phyloP scores from a whole-genome alignment of 2,329 filamentous ascomycete genomes.

The Penicillium sp. region DNA sequence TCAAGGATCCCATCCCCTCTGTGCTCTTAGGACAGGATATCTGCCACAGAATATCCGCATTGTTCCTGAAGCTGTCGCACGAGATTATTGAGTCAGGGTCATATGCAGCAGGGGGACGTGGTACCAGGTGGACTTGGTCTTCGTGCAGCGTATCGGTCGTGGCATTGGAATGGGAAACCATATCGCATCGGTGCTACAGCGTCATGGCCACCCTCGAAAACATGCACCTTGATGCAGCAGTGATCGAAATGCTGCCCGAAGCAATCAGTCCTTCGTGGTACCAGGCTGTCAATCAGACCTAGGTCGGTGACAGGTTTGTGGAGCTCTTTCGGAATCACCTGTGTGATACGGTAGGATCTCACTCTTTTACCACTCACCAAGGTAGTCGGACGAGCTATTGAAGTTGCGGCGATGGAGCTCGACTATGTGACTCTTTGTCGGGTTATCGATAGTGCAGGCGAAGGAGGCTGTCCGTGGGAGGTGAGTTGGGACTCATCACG shows the following conservation, averaged over 20 bases:
- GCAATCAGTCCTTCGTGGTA: background rate
- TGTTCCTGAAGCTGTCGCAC: background rate
- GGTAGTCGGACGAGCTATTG: constrained; percentile 51
- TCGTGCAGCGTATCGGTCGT: background rate
- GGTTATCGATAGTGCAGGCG: constrained; percentile 21
- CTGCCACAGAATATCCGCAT: background rate
- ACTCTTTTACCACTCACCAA: constrained; percentile 60
- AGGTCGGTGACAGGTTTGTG: background rate
- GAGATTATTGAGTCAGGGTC: background rate
- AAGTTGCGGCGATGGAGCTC: constrained; percentile 41
- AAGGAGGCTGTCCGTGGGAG: constrained; percentile 19
- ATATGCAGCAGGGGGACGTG: background rate
- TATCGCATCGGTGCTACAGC: background rate
- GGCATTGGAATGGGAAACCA: background rate
- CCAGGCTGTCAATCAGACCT: background rate
- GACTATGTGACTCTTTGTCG: constrained; percentile 25
- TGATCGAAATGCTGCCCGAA: background rate
- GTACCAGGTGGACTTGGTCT: background rate
- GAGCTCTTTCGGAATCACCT: background rate
- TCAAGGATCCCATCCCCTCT: background rate
- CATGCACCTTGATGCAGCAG: background rate
- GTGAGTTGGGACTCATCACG: constrained; percentile 18
- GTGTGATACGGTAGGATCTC: background rate
- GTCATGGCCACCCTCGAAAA: background rate
- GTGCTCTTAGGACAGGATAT: background rate